Base-by-base conservation (phyloP, 1,284 basidiomycete genomes). In the Anthracocystis setariae region DNA sequence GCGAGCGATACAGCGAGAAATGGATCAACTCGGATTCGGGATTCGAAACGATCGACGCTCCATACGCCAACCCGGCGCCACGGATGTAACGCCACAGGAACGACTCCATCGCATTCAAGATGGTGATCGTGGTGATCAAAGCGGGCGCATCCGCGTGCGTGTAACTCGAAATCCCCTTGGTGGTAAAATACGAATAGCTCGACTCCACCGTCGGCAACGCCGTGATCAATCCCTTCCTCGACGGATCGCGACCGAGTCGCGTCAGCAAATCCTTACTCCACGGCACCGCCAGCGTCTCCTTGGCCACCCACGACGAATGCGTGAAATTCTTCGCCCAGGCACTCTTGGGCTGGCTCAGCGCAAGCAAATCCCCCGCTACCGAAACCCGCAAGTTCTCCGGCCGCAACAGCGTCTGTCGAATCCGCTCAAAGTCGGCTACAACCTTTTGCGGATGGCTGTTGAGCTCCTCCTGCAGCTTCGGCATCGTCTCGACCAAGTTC, bases 191-290 rank as follows among this genome's bases (percentile, higher is more conserved):
- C 15, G 90, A 90, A 83, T 90, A 98, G 9, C 92, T 91, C 76
- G 92, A 94, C 84, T 99, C 96, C 72, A 98, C 96, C 4, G 93
- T 93, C 0, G 94, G 90, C 73, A 98, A 87, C 61, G 92, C 89
- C 82, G 94, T 91, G 38, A 98, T 87, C 37, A 93, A 86, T 20
- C 91, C 92, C 89, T 93, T 79, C 5, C 24, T 21, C 38, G 50
- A 82, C 0, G 94, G 93, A 18, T 89, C 86, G 77, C 86, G 86
- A 33, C 95, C 94, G 9, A 94, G 83, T 10, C 86, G 84, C 51
- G 89, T 94, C 46, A 97, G 87, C 0, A 91, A 91, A 50, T 91
- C 86, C 15, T 84, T 86, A 3, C 90, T 86, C 39, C 91, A 85
- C 13, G 90, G 89, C 7, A 97, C 89, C 0, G 86, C 84, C 24